Evolutionary conservation across 805 yeast genomes (phyloP).

Genomic region (Metschnikowia shivogae): DNA sequence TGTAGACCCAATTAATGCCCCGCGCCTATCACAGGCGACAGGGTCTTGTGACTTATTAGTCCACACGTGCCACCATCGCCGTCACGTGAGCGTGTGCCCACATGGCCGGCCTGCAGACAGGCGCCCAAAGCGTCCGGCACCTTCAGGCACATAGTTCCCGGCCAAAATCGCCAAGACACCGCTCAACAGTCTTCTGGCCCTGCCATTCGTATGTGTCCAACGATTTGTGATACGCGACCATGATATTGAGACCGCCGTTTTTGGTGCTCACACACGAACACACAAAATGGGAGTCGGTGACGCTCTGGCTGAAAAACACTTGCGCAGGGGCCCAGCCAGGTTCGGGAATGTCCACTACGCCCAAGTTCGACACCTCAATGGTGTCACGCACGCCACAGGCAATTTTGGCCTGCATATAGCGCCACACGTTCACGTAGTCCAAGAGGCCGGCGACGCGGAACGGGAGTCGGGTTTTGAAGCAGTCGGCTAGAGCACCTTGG

Average conservation of each 20-base stretch:
- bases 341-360: slow-evolving; percentile 1
- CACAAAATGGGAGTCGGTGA: slow-evolving; percentile 9
- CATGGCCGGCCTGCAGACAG: no score
- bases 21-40: not conserved
- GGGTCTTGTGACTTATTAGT: slow-evolving; percentile 4
- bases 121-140: no score
- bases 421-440: slow-evolving; percentile 8
- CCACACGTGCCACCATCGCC: not conserved
- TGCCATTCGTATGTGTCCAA: slow-evolving; percentile 1
- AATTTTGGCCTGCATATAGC: not conserved
- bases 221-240: slow-evolving; percentile 8
- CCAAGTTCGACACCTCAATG: slow-evolving; percentile 16
- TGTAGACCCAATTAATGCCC: not conserved
- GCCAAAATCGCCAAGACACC: slow-evolving; percentile 4
- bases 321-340: slow-evolving; percentile 10
- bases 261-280: slow-evolving; percentile 12
- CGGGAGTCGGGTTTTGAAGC: slow-evolving; percentile 3
- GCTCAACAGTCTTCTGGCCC: not conserved
- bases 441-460: slow-evolving; percentile 10
- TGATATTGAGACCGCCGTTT: slow-evolving; percentile 13
- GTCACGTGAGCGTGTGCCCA: no score
- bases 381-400: slow-evolving; percentile 6
- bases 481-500: not conserved
- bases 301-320: slow-evolving; percentile 13
- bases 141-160: not conserved